Conservation (phyloP, 768 basidiomycete genomes). For the Agrocybe chaxingu region DNA sequence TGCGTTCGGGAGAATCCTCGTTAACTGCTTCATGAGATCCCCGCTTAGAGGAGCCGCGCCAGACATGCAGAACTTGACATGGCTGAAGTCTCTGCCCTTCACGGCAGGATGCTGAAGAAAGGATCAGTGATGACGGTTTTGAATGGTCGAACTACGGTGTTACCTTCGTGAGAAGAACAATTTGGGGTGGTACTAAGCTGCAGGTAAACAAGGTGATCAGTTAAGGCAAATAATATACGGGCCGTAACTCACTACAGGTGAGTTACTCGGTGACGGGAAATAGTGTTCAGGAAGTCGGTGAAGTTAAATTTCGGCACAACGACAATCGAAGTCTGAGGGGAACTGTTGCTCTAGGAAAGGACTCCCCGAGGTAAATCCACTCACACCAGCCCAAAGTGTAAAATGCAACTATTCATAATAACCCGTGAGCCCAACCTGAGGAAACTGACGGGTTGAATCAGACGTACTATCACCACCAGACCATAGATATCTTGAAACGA, state of each 20-base stretch:
- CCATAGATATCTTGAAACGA: conserved; percentile 52
- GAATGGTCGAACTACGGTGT: not conserved
- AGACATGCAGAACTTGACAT: conserved; percentile 49
- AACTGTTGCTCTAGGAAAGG: not conserved
- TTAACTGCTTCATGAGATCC: conserved; percentile 44
- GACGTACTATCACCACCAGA: conserved; percentile 50
- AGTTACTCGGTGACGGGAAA: conserved; percentile 50
- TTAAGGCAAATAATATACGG: not conserved
- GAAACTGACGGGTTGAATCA: not conserved
- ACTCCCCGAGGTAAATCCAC: conserved; percentile 5
- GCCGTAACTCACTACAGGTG: conserved; percentile 46
- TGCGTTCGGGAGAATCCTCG: conserved; percentile 53
- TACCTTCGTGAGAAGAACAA: conserved; percentile 67
- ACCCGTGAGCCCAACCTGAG: not conserved
- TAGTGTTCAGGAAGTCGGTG: conserved; percentile 48
- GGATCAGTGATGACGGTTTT: not conserved
- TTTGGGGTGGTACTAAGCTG: conserved; percentile 65
- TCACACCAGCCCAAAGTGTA: conserved; percentile 49
- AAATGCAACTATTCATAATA: conserved; percentile 41
- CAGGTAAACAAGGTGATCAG: not conserved
- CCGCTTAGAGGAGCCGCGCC: conserved; percentile 66
- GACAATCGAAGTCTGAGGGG: conserved; percentile 47
- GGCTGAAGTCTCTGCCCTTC: conserved; percentile 46
- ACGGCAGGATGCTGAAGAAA: conserved; percentile 44
- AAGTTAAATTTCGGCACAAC: conserved; percentile 68